These are phyloP conservation scores for Corynespora cassiicola DNA, from an alignment of 2,329 filamentous ascomycete species.

Conservation along the genomic window DNA sequence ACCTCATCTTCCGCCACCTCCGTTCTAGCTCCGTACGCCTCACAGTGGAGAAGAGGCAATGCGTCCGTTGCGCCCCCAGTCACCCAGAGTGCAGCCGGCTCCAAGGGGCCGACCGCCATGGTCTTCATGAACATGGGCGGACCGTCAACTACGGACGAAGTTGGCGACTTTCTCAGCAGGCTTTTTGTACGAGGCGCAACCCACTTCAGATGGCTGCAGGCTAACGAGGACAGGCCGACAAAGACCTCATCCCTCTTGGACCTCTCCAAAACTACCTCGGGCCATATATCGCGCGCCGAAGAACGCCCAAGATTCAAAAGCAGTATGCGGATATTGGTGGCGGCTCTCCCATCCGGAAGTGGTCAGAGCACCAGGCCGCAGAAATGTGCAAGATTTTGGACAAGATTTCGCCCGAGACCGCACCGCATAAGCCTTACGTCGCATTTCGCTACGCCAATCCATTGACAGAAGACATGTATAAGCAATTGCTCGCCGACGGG, in stretches of 20 bases:
- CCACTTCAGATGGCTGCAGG: constrained; percentile 5
- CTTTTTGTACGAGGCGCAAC: constrained; percentile 74
- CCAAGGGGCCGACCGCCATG: constrained; percentile 90
- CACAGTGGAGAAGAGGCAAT: constrained; percentile 46
- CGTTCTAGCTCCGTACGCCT: constrained; percentile 34
- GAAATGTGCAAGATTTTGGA: constrained; percentile 99
- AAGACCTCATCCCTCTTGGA: constrained; percentile 93
- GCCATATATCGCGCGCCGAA: constrained; percentile 80
- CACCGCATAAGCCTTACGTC: constrained; percentile 96
- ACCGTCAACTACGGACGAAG: constrained; percentile 85
- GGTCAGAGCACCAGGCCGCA: constrained; percentile 91
- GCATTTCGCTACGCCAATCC: constrained; percentile 96
- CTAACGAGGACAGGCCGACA: constrained; percentile 72
- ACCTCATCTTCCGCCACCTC: constrained; percentile 34
- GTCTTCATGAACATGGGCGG: constrained; percentile 99
- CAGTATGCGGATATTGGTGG: constrained; percentile 96
- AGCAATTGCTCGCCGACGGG: constrained; percentile 80
- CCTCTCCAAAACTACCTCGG: constrained; percentile 90
- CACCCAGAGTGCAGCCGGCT: constrained; percentile 71
- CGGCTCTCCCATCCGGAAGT: constrained; percentile 96
- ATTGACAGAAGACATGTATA: constrained; percentile 93
- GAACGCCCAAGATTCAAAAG: constrained; percentile 95
- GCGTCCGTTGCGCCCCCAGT: constrained; percentile 71
- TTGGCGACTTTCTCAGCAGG: constrained; percentile 86
- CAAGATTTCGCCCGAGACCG: constrained; percentile 86